Conservation (phyloP, 352 stramenopile genomes). For the Blastocystis hominis region DNA sequence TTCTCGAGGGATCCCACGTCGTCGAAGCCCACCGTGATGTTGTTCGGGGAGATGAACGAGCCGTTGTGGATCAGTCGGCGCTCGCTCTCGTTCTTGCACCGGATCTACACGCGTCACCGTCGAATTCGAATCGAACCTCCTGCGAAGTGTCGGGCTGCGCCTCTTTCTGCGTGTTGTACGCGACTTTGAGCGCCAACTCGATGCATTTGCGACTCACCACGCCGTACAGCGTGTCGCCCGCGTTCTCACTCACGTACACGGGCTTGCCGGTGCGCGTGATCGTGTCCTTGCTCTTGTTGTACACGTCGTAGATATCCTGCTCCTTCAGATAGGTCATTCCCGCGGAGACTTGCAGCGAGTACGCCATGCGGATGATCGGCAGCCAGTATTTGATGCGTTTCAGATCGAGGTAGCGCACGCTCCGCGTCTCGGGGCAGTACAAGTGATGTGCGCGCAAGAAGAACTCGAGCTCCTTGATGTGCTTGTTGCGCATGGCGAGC, state of each 20-base stretch:
- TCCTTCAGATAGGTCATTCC: slow-evolving; percentile 19
- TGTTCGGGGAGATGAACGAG: slow-evolving; percentile 66
- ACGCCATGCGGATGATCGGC: slow-evolving; percentile 45
- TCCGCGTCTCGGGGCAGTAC: slow-evolving; percentile 17
- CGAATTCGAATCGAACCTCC: not conserved
- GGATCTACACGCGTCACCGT: not conserved
- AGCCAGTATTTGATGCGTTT: slow-evolving; percentile 43
- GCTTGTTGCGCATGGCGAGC: slow-evolving; percentile 3
- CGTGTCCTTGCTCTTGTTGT: slow-evolving; percentile 37
- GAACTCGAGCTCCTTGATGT: slow-evolving; percentile 54
- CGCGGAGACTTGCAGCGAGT: not conserved
- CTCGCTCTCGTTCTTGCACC: slow-evolving; percentile 69
- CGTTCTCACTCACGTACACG: slow-evolving; percentile 44
- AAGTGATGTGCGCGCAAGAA: slow-evolving; percentile 35
- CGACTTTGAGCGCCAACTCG: slow-evolving; percentile 9
- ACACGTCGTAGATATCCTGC: slow-evolving; percentile 41
- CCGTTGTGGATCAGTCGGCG: slow-evolving; percentile 67
- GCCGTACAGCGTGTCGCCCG: slow-evolving; percentile 15
- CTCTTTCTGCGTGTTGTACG: slow-evolving; percentile 27
- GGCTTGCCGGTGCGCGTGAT: slow-evolving; percentile 6
- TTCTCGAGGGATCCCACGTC: slow-evolving; percentile 74
- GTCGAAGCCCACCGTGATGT: slow-evolving; percentile 79
- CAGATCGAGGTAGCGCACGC: slow-evolving; percentile 20
- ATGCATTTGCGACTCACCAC: slow-evolving; percentile 9
- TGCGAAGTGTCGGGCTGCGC: slow-evolving; percentile 12